phyloP scores from a whole-genome alignment of 129 eudicot genomes.

The Escallonia herrerae region DNA sequence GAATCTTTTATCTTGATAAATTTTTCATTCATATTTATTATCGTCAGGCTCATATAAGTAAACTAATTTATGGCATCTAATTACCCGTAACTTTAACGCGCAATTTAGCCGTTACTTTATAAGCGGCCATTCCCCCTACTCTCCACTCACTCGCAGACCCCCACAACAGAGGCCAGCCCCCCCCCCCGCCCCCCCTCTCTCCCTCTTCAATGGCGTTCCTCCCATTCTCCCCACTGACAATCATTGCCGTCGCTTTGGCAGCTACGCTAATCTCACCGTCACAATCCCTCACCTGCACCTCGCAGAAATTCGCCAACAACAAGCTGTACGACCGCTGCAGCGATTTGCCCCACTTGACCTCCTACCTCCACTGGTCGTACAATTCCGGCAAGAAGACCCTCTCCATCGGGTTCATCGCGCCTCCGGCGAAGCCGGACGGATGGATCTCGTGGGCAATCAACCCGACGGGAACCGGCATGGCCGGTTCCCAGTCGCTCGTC shows the following conservation, averaged over 20 bases:
- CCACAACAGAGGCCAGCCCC: neutral
- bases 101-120: neutral
- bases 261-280: conserved; percentile 21
- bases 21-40: too few species aligned
- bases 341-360: conserved; percentile 46
- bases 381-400: conserved; percentile 38
- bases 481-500: conserved; percentile 63
- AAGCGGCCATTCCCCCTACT: neutral
- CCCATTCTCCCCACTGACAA: conserved; percentile 12
- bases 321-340: conserved; percentile 50
- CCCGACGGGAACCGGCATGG: conserved; percentile 77
- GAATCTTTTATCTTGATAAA: too few species aligned
- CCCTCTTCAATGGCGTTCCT: conserved; percentile 35
- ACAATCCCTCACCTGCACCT: conserved; percentile 41
- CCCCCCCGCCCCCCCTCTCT: too few species aligned
- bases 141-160: neutral
- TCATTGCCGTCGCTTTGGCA: conserved; percentile 8
- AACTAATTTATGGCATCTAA: too few species aligned
- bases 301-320: conserved; percentile 54
- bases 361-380: conserved; percentile 69
- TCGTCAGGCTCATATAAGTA: too few species aligned
- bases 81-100: neutral
- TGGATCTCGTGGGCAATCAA: conserved; percentile 93
- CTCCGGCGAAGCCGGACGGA: conserved; percentile 48
- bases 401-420: conserved; percentile 55